Evolutionary conservation across 192 early-diverging fungal genomes (phyloP), one percentile per base, ranked within the genome.

Genomic region (Irineochytrium annulatum): DNA sequence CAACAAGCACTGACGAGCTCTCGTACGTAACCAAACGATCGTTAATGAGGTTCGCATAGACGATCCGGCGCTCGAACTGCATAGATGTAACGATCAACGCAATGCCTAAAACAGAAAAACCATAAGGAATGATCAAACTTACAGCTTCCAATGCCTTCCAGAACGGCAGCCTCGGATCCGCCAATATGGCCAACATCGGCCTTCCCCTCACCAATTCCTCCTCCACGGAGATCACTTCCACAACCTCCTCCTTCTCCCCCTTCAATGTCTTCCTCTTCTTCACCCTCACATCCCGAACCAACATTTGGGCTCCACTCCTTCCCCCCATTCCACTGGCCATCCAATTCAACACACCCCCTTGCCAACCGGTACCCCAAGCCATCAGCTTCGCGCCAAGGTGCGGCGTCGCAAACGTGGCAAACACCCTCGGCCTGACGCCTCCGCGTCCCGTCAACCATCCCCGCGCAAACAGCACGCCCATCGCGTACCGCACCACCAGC

Each of bases 401-500:
- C n/a, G 80, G 80, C 14, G 69, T 60, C 1, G 80, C 80, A 17
- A 77, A 60, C 4, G 77, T 70, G 43, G 72, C 69, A 46, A 73
- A 82, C 33, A 71, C 55, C n/a, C 52, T 20, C 19, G 78, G 76
- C 0, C 11, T 27, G 28, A 68, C 62, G 16, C 5, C 17, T 2
- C 31, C n/a, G 24, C 32, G 34, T 1, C 39, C 31, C 43, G 24
- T 43, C 49, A 49, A 11, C 24, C 35, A 14, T 19, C 68, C 62
- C 5, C 31, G 56, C 0, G 72, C 68, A 33, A 65, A 73, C 24
- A 82, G 59, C 8, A 70, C 62, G 19, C 80, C 80, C 37, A 75
- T 53, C 0, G 68, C 73, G 57, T 77, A 82, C 27, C 80, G 58
- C 30, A 71, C n/a, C 14, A 82, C 52, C 24, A 82, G 68, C 0